Evolutionary conservation across 176 grass and related monocot species (phyloP).

Genomic region (Saccharum spontaneum): DNA sequence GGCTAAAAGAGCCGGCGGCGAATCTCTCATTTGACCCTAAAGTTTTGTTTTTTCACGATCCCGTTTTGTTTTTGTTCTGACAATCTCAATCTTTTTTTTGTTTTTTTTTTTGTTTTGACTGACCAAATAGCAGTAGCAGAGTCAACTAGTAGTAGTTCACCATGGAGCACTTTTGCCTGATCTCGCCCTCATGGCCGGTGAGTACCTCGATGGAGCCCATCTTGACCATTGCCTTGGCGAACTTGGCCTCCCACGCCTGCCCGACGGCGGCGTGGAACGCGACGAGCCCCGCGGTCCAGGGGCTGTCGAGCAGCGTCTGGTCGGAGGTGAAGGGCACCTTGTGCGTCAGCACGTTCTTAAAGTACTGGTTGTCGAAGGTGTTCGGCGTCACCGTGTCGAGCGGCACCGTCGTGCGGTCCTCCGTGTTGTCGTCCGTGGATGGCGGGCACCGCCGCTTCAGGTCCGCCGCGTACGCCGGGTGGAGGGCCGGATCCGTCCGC

Average conservation of each 20-base stretch:
- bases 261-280: conserved; percentile 14
- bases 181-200: conserved; percentile 38
- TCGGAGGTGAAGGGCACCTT: conserved; percentile 52
- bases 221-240: conserved; percentile 41
- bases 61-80: too few relatives aligned
- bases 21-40: too few relatives aligned
- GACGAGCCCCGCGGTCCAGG: conserved; percentile 23
- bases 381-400: conserved; percentile 24
- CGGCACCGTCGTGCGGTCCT: conserved; percentile 11
- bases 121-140: neutral
- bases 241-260: conserved; percentile 29
- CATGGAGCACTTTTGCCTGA: conserved; percentile 42
- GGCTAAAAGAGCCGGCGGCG: too few relatives aligned
- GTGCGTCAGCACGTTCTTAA: conserved; percentile 31
- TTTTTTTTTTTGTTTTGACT: neutral
- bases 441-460: conserved; percentile 46
- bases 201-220: conserved; percentile 45
- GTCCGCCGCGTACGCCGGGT: conserved; percentile 14
- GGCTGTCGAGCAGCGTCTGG: conserved; percentile 42
- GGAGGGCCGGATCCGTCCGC: conserved; percentile 31
- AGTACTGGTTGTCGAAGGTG: conserved; percentile 55
- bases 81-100: too few relatives aligned
- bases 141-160: conserved; percentile 34
- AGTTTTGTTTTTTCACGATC: too few relatives aligned
- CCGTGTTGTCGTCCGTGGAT: neutral